Conservation (phyloP, 2,329 filamentous ascomycete genomes). For the Penicillium fuscoglaucum region DNA sequence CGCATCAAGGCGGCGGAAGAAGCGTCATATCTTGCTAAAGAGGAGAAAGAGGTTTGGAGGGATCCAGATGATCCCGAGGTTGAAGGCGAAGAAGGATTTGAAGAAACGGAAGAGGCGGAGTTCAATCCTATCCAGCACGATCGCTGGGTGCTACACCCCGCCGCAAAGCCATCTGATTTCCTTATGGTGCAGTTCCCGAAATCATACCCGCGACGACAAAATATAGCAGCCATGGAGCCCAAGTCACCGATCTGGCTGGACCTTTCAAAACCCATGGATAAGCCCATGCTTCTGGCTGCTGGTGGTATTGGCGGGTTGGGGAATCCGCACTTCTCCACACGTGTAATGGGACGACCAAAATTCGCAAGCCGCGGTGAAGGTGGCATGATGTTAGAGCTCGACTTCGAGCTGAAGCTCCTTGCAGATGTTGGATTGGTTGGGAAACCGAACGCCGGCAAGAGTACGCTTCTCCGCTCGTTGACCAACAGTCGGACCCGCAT, state of each 20-base stretch:
- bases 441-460: conserved; percentile 94
- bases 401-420: conserved; percentile 90
- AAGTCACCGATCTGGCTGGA: conserved; percentile 71
- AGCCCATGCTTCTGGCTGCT: conserved; percentile 80
- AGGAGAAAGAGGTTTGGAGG: conserved; percentile 25
- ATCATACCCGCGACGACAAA: conserved; percentile 57
- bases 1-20: conserved; percentile 29
- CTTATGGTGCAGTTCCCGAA: conserved; percentile 59
- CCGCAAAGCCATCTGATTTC: conserved; percentile 70
- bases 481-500: conserved; percentile 87
- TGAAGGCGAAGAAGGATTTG: conserved; percentile 14
- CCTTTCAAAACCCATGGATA: conserved; percentile 72
- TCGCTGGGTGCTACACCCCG: conserved; percentile 86
- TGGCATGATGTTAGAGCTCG: conserved; percentile 73
- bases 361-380: conserved; percentile 85
- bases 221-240: conserved; percentile 67
- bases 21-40: conserved; percentile 56
- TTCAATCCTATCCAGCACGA: conserved; percentile 54
- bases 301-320: conserved; percentile 88
- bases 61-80: conserved; percentile 1
- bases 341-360: conserved; percentile 71
- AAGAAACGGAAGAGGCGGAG: conserved; percentile 44
- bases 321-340: conserved; percentile 88
- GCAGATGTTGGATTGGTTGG: conserved; percentile 94
- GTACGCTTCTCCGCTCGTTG: conserved; percentile 81